phyloP scores from a whole-genome alignment of 768 basidiomycete species.

The Xanthoconium stramineum region DNA sequence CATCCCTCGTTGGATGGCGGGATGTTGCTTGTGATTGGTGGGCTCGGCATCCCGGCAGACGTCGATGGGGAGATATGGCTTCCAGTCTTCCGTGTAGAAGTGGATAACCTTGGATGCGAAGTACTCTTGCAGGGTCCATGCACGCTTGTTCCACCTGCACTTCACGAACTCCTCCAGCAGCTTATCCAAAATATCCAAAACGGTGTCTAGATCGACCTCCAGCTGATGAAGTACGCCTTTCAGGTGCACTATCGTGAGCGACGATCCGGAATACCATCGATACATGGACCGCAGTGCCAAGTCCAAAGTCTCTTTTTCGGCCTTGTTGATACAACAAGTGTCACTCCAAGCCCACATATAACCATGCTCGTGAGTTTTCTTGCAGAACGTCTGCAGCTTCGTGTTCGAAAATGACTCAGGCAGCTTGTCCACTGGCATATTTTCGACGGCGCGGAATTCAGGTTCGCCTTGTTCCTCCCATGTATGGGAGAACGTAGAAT shows the following conservation, averaged over 20 bases:
- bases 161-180: constrained; percentile 4
- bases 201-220: not conserved
- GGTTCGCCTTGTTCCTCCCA: constrained; percentile 17
- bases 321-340: constrained; percentile 27
- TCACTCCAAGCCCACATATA: constrained; percentile 26
- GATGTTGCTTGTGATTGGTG: constrained; percentile 11
- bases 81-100: constrained; percentile 26
- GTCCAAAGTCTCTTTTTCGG: constrained; percentile 9
- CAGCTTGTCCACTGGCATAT: constrained; percentile 4
- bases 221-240: constrained; percentile 6
- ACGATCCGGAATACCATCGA: constrained; percentile 22
- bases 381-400: constrained; percentile 17
- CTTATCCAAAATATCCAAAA: not conserved
- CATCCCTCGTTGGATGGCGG: constrained; percentile 15
- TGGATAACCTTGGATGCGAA: constrained; percentile 20
- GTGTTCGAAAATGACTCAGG: not conserved
- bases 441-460: not conserved
- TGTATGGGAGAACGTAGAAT: constrained; percentile 19
- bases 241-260: constrained; percentile 26
- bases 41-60: not conserved
- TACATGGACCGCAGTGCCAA: constrained; percentile 26
- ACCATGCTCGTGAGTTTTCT: constrained; percentile 1
- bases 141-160: constrained; percentile 24
- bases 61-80: constrained; percentile 11
- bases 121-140: constrained; percentile 22